Percentiles rank a stretch among this genome's conserved stretches.
phyloP scores from a whole-genome alignment of 139 green algal species.

The Volvox reticuliferus region DNA sequence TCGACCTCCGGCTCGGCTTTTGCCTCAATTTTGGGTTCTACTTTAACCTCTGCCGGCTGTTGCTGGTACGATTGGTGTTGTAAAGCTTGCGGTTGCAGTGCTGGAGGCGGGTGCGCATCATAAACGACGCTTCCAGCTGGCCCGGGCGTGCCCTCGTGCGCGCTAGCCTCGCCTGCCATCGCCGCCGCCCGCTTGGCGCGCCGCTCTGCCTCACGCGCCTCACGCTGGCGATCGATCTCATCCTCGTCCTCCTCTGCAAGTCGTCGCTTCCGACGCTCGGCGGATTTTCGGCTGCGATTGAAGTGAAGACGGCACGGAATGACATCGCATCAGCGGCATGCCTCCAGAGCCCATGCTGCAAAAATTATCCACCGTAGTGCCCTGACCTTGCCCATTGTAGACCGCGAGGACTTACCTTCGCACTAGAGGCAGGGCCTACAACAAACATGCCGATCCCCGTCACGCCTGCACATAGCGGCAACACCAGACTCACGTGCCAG shows the following conservation, averaged over 20 bases:
- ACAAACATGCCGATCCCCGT: no score
- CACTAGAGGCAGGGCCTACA: no score
- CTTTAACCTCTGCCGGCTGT: neutral
- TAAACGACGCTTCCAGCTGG: slow-evolving; percentile 33
- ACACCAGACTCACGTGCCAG: slow-evolving; percentile 4
- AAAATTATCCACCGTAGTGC: no score
- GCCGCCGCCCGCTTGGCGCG: neutral
- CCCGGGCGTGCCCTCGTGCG: slow-evolving; percentile 31
- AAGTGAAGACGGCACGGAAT: neutral
- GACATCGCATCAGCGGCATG: no score
- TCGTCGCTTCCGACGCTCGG: slow-evolving; percentile 66
- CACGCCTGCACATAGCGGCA: no score
- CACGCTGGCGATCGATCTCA: slow-evolving; percentile 48
- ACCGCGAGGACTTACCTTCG: no score
- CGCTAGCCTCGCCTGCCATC: slow-evolving; percentile 8
- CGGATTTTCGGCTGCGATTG: slow-evolving; percentile 60
- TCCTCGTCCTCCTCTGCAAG: slow-evolving; percentile 69
- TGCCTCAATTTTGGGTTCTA: slow-evolving; percentile 22
- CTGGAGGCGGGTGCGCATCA: neutral
- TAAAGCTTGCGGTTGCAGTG: neutral
- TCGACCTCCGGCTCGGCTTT: slow-evolving; percentile 54
- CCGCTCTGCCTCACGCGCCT: slow-evolving; percentile 52
- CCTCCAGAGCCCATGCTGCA: no score
- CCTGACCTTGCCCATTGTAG: no score
- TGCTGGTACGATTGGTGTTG: neutral